Evolutionary conservation across 2,329 filamentous ascomycete species (phyloP).

Genomic region (Dothideomycetes sp.): DNA sequence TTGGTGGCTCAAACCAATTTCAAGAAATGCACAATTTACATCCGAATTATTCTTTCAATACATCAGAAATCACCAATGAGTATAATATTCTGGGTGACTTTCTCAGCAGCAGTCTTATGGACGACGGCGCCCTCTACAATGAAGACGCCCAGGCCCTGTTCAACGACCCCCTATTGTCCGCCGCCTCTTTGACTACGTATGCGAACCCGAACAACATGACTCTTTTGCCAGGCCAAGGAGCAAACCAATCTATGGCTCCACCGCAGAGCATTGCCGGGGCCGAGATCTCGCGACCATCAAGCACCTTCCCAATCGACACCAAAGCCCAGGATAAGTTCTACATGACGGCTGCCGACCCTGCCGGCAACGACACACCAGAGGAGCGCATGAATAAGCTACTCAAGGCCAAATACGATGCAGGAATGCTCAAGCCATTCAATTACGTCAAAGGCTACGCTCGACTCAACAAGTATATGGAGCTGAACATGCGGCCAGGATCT

Average conservation of each 20-base stretch:
- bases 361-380: slow-evolving; percentile 75
- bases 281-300: slow-evolving; percentile 49
- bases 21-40: slow-evolving; percentile 93
- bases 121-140: slow-evolving; percentile 44
- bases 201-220: slow-evolving; percentile 33
- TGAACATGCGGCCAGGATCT: slow-evolving; percentile 68
- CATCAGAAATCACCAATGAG: slow-evolving; percentile 91
- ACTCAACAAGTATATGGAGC: slow-evolving; percentile 83
- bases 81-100: slow-evolving; percentile 97
- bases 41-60: slow-evolving; percentile 87
- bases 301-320: slow-evolving; percentile 50
- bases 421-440: slow-evolving; percentile 91
- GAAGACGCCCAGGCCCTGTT: slow-evolving; percentile 42
- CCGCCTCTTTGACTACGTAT: slow-evolving; percentile 30
- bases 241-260: slow-evolving; percentile 15
- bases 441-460: slow-evolving; percentile 94
- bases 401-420: slow-evolving; percentile 91
- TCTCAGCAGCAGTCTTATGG: slow-evolving; percentile 78
- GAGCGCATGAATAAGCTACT: slow-evolving; percentile 92
- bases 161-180: slow-evolving; percentile 44
- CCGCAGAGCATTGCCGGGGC: slow-evolving; percentile 37
- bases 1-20: slow-evolving; percentile 69
- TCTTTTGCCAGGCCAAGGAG: slow-evolving; percentile 7
- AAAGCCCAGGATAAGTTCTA: slow-evolving; percentile 79
- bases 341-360: slow-evolving; percentile 90